Percentiles rank a stretch among this genome's conserved stretches.
Conservation (phyloP, 2,329 filamentous ascomycete genomes). For the Sporothrix sp. region DNA sequence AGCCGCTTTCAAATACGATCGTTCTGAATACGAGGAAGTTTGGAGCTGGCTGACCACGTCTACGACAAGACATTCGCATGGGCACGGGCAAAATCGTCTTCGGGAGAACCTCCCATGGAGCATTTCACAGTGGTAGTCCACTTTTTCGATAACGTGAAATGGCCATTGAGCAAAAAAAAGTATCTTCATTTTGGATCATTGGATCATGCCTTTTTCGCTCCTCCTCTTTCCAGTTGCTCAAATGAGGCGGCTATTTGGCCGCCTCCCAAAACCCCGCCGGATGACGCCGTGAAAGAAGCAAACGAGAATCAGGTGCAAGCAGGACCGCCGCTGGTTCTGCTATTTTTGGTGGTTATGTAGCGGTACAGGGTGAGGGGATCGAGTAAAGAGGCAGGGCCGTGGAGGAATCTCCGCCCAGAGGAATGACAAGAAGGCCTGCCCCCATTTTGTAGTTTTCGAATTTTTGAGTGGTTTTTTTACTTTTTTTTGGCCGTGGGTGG, state of each 20-base stretch:
- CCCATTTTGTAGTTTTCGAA: slow-evolving; percentile 6
- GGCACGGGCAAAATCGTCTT: slow-evolving; percentile 34
- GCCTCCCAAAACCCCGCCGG: slow-evolving; percentile 14
- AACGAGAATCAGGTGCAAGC: background rate
- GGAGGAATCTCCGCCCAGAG: background rate
- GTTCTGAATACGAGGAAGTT: too few species aligned
- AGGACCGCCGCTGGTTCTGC: background rate
- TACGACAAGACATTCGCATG: background rate
- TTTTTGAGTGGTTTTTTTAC: slow-evolving; percentile 6
- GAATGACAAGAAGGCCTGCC: background rate
- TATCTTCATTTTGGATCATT: slow-evolving; percentile 23
- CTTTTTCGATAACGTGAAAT: slow-evolving; percentile 44
- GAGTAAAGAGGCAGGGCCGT: background rate
- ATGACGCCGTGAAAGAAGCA: slow-evolving; percentile 15
- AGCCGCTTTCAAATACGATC: too few species aligned
- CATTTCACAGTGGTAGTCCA: slow-evolving; percentile 48
- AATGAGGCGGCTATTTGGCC: slow-evolving; percentile 10
- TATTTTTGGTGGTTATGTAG: slow-evolving; percentile 7
- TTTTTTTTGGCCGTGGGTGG: background rate
- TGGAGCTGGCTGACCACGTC: too few species aligned
- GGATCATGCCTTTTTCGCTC: slow-evolving; percentile 22
- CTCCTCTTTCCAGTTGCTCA: slow-evolving; percentile 13
- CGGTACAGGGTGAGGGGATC: background rate
- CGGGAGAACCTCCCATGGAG: slow-evolving; percentile 68
- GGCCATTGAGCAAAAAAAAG: slow-evolving; percentile 51